These are phyloP conservation scores for Pleodorina starrii DNA, from an alignment of 139 green algal genomes.

Conservation along the genomic window DNA sequence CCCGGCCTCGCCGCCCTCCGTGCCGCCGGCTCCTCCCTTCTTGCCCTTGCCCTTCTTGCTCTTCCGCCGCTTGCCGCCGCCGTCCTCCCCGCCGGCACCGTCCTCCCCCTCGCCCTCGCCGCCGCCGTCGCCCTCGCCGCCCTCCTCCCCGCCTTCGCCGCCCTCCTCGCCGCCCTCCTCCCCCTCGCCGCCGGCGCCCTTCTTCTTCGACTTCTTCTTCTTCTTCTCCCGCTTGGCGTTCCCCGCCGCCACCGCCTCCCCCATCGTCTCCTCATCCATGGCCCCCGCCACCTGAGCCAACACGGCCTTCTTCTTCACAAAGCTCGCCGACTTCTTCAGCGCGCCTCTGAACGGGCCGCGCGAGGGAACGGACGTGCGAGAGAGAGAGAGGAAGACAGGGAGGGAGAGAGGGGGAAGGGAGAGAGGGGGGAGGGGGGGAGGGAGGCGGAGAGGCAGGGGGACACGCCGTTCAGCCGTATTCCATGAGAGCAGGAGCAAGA, in stretches of 20 bases:
- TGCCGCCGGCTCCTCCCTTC: not conserved
- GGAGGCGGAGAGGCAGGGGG: not conserved
- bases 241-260: not conserved
- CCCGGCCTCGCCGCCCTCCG: not conserved
- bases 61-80: not conserved
- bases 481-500: too few relatives aligned
- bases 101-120: not conserved
- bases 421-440: too few relatives aligned
- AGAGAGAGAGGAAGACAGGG: too few relatives aligned
- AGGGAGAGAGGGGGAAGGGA: not conserved
- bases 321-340: slow-evolving; percentile 6
- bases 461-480: too few relatives aligned
- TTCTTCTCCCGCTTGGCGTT: not conserved
- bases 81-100: not conserved
- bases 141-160: not conserved
- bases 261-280: slow-evolving; percentile 48
- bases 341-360: not conserved
- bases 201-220: slow-evolving; percentile 48
- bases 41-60: slow-evolving; percentile 10
- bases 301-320: not conserved
- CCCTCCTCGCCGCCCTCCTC: not conserved
- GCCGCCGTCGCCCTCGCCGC: not conserved
- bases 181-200: not conserved
- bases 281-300: not conserved
- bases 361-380: too few relatives aligned